Conservation (phyloP, 129 eudicot species). For the Calendula officinalis region DNA sequence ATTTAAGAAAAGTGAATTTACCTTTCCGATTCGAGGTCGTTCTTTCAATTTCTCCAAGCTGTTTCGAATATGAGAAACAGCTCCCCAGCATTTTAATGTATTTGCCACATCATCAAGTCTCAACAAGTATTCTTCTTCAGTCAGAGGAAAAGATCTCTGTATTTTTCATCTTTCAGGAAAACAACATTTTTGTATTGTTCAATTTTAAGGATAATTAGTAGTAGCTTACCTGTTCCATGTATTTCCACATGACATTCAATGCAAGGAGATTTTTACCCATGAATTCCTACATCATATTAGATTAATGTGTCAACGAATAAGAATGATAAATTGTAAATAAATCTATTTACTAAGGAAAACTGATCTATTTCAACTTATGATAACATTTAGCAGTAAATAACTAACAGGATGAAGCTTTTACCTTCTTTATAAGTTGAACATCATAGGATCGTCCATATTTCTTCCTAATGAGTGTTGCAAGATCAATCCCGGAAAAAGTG, state of each 20-base stretch:
- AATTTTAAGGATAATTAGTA: not conserved
- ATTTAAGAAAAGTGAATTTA: slow-evolving; percentile 20
- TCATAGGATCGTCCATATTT: slow-evolving; percentile 94
- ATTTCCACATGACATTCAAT: slow-evolving; percentile 95
- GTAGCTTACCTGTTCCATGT: slow-evolving; percentile 74
- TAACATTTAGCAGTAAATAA: not conserved
- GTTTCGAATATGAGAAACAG: slow-evolving; percentile 92
- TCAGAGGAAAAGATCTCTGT: slow-evolving; percentile 96
- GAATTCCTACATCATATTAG: slow-evolving; percentile 62
- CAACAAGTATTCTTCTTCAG: slow-evolving; percentile 91
- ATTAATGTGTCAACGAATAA: not conserved
- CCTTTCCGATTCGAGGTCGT: slow-evolving; percentile 98
- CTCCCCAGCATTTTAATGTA: slow-evolving; percentile 94
- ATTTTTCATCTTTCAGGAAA: not conserved
- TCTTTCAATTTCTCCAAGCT: slow-evolving; percentile 76
- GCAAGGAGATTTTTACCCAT: slow-evolving; percentile 99
- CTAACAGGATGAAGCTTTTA: slow-evolving; percentile 22
- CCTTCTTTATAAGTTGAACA: slow-evolving; percentile 96
- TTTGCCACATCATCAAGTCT: slow-evolving; percentile 99
- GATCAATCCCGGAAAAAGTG: slow-evolving; percentile 80
- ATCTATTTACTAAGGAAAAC: not conserved
- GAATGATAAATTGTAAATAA: not conserved
- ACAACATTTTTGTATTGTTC: not conserved
- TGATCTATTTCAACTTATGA: not conserved
- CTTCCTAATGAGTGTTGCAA: slow-evolving; percentile 89